phyloP scores from a whole-genome alignment of 2,329 filamentous ascomycete genomes.

The Cladorrhinum sp. region DNA sequence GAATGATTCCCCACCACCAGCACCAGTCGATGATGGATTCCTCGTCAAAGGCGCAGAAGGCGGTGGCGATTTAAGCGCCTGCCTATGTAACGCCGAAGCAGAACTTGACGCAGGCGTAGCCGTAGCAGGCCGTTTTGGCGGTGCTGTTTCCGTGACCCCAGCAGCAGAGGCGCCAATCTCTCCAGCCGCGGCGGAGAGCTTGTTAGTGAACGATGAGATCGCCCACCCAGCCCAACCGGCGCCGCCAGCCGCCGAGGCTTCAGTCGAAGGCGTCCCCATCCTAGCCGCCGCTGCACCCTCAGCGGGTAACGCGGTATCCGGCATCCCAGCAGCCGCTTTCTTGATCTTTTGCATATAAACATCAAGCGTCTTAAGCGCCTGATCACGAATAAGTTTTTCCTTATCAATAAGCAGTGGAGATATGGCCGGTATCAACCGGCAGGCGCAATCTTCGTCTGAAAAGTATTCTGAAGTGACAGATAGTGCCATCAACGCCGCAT shows the following conservation, averaged over 20 bases:
- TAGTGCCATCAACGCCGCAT: constrained; percentile 82
- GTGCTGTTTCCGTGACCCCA: constrained; percentile 35
- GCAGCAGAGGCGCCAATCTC: constrained; percentile 65
- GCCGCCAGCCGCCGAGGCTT: constrained; percentile 43
- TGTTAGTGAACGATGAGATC: constrained; percentile 97
- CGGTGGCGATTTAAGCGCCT: constrained; percentile 55
- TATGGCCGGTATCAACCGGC: constrained; percentile 76
- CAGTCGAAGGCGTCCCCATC: constrained; percentile 73
- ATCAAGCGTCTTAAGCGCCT: constrained; percentile 86
- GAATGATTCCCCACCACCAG: constrained; percentile 41
- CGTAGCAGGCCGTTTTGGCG: constrained; percentile 34
- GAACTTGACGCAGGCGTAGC: constrained; percentile 37
- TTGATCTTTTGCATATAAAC: constrained; percentile 78
- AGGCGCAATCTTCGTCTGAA: constrained; percentile 83
- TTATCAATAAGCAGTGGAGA: constrained; percentile 88
- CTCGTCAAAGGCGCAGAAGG: constrained; percentile 43
- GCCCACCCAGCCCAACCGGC: constrained; percentile 92
- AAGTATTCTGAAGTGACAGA: constrained; percentile 84
- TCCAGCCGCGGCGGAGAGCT: constrained; percentile 76
- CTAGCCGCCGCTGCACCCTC: constrained; percentile 59
- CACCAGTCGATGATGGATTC: constrained; percentile 44
- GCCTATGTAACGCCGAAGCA: constrained; percentile 58
- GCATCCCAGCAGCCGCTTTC: constrained; percentile 73
- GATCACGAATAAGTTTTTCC: constrained; percentile 90
- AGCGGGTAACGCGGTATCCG: constrained; percentile 74